Conservation (phyloP, 1,284 basidiomycete species). For the Neolentinus lepideus region DNA sequence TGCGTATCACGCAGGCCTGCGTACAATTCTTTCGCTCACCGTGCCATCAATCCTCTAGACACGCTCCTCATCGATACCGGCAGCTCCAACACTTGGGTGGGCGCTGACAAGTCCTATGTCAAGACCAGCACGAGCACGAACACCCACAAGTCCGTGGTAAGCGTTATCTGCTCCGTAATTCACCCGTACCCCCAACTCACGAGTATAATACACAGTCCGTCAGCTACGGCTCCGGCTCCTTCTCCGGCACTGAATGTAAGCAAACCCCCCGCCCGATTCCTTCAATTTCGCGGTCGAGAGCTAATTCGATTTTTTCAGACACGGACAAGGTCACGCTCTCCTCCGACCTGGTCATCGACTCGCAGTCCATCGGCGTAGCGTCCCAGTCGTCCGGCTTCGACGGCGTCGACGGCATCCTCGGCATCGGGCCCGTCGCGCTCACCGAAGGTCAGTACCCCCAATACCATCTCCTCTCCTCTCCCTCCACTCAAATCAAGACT, state of each 20-base stretch:
- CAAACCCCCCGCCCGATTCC: too few species aligned
- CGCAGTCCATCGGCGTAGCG: slow-evolving; percentile 56
- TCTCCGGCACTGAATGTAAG: slow-evolving; percentile 4
- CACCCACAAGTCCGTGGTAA: slow-evolving; percentile 7
- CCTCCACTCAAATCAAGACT: too few species aligned
- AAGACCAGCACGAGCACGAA: slow-evolving; percentile 7
- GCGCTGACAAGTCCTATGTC: slow-evolving; percentile 10
- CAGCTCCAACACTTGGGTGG: slow-evolving; percentile 16
- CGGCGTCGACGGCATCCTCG: slow-evolving; percentile 48
- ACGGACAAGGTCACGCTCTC: slow-evolving; percentile 31
- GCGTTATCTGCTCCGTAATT: not conserved
- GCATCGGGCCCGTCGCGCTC: slow-evolving; percentile 44
- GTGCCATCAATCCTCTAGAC: slow-evolving; percentile 5
- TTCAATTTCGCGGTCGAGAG: not conserved
- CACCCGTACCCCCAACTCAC: not conserved
- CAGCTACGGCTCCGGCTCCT: slow-evolving; percentile 4
- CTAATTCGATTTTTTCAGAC: slow-evolving; percentile 11
- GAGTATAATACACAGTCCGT: not conserved
- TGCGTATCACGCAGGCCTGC: slow-evolving; percentile 7
- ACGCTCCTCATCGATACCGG: slow-evolving; percentile 15
- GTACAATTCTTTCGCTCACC: not conserved
- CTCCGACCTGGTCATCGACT: slow-evolving; percentile 20
- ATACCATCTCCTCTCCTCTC: not conserved
- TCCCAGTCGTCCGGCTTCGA: slow-evolving; percentile 27
- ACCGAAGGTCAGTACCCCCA: slow-evolving; percentile 22